A percentile compares a stretch with the other conserved stretches of the same genome.
Conservation (phyloP, 140 eudicot genomes). For the Senecio squalidus region DNA sequence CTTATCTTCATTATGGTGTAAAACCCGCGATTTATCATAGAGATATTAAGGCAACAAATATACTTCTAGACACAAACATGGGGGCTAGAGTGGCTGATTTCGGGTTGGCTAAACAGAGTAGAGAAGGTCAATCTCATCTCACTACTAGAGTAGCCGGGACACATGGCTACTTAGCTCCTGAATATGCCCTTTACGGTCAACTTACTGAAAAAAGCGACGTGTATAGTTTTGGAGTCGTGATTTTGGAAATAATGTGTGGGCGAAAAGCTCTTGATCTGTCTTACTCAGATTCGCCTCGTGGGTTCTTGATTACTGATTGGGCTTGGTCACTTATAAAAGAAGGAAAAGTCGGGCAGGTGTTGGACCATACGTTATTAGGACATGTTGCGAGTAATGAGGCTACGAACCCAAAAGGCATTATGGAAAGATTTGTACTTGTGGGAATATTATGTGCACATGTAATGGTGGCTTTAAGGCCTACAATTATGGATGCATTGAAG, state of each 20-base stretch:
- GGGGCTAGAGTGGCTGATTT: conserved; percentile 89
- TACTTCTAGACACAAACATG: conserved; percentile 71
- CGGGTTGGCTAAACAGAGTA: conserved; percentile 41
- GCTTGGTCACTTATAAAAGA: conserved; percentile 72
- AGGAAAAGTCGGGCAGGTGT: conserved; percentile 38
- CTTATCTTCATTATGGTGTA: conserved; percentile 77
- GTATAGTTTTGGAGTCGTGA: conserved; percentile 76
- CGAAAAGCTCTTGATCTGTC: conserved; percentile 72
- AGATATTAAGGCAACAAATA: conserved; percentile 76
- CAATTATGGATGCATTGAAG: conserved; percentile 64
- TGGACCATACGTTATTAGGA: conserved; percentile 42
- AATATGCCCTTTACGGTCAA: conserved; percentile 63
- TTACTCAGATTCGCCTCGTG: conserved; percentile 44
- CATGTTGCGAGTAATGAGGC: conserved; percentile 21
- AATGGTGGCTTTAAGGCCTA: conserved; percentile 86
- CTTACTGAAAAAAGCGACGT: conserved; percentile 81
- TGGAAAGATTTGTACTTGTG: conserved; percentile 73
- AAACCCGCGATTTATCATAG: conserved; percentile 77
- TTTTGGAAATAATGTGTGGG: conserved; percentile 85
- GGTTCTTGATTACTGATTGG: conserved; percentile 71
- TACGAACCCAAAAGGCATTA: conserved; percentile 56
- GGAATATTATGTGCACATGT: conserved; percentile 90
- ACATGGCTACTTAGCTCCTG: background rate
- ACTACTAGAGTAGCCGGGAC: no score
- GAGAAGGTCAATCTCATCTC: no score